A percentile compares a stretch with the other conserved stretches of the same genome.
Evolutionary conservation across 352 stramenopile genomes (phyloP).

Genomic region (Pythium myriotylum): DNA sequence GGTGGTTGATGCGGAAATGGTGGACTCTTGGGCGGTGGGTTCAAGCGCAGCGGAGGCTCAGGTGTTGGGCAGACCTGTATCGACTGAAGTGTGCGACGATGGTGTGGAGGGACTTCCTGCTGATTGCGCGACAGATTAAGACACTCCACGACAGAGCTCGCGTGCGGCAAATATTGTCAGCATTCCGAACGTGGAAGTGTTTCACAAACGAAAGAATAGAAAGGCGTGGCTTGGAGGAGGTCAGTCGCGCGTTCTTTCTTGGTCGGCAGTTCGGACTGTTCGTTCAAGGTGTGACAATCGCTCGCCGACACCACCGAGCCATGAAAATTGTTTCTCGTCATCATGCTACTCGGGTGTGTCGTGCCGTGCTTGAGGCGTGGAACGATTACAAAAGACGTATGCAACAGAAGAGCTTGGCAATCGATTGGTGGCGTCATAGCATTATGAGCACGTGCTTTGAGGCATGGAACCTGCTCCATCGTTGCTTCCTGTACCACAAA

Average conservation of each 20-base stretch:
- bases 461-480: conserved; percentile 22
- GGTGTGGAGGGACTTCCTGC: conserved; percentile 8
- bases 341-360: neutral
- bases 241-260: neutral
- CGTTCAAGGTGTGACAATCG: neutral
- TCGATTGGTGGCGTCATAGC: conserved; percentile 19
- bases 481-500: conserved; percentile 12
- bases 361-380: conserved; percentile 6
- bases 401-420: conserved; percentile 2
- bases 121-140: conserved; percentile 1
- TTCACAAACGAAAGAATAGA: neutral
- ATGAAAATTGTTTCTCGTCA: neutral
- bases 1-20: neutral
- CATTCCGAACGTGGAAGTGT: neutral
- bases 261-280: neutral
- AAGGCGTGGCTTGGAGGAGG: neutral
- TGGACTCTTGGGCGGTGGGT: conserved; percentile 4
- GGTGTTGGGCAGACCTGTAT: neutral
- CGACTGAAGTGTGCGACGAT: neutral
- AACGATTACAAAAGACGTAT: neutral
- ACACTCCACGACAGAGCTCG: neutral
- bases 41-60: neutral
- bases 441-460: conserved; percentile 15
- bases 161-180: neutral
- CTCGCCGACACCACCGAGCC: neutral